Conservation (phyloP, 768 basidiomycete species). For the Chlorophyllum brunneum region DNA sequence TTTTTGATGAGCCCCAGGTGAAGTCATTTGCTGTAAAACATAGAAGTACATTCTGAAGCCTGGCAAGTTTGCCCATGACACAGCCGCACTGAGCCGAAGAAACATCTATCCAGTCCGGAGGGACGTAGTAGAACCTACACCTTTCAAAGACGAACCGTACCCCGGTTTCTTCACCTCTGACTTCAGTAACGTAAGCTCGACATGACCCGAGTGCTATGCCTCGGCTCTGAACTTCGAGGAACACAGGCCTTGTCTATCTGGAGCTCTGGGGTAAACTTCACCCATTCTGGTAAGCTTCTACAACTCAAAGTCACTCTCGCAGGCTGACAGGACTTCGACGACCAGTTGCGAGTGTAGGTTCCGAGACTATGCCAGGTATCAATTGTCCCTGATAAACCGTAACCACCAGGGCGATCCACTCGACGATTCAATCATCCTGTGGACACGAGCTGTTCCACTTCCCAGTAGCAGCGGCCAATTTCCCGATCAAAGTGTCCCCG, state of each 20-base stretch:
- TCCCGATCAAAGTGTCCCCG: slow-evolving; percentile 49
- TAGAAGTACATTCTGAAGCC: not conserved
- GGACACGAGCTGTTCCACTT: slow-evolving; percentile 50
- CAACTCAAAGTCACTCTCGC: too few species aligned
- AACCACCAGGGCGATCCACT: slow-evolving; percentile 47
- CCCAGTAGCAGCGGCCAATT: slow-evolving; percentile 21
- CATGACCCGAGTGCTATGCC: not conserved
- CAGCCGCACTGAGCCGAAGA: slow-evolving; percentile 30
- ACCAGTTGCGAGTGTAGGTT: slow-evolving; percentile 44
- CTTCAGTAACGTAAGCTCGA: slow-evolving; percentile 38
- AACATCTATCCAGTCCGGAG: slow-evolving; percentile 28
- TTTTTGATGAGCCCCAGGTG: slow-evolving; percentile 30
- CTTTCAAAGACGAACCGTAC: slow-evolving; percentile 46
- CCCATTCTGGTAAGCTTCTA: slow-evolving; percentile 34
- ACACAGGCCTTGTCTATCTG: slow-evolving; percentile 32
- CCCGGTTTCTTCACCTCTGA: slow-evolving; percentile 46
- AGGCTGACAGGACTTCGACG: too few species aligned
- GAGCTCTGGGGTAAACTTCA: slow-evolving; percentile 49
- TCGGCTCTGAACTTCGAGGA: not conserved
- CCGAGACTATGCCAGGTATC: not conserved
- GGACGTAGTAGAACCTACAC: slow-evolving; percentile 29
- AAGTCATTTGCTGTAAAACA: slow-evolving; percentile 7
- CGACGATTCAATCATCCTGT: slow-evolving; percentile 49
- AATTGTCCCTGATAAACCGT: not conserved
- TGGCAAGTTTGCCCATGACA: slow-evolving; percentile 36